Evolutionary conservation across 2,329 filamentous ascomycete species (phyloP).

Genomic region (Sporothrix luriei): DNA sequence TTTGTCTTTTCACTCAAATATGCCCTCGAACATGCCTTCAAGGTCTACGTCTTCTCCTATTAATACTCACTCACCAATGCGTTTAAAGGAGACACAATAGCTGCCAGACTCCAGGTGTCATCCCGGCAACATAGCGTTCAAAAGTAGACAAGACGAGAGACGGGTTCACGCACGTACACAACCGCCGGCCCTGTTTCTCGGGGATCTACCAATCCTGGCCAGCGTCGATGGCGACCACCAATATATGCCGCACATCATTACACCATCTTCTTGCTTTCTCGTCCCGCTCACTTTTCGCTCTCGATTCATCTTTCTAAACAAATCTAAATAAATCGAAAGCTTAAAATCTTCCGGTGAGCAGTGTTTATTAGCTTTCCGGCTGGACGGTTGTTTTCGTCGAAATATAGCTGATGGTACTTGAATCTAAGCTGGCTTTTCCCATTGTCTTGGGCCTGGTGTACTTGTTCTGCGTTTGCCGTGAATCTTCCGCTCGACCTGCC

Average conservation of each 20-base stretch:
- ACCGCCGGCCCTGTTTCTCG: not conserved
- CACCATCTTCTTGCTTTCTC: not conserved
- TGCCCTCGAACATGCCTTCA: not conserved
- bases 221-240: not conserved
- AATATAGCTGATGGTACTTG: not conserved
- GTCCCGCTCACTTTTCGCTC: not conserved
- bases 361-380: conserved; percentile 17
- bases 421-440: not conserved
- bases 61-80: not conserved
- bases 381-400: not conserved
- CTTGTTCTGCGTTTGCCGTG: not conserved
- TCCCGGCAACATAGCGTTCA: not conserved
- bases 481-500: not conserved
- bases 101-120: not conserved
- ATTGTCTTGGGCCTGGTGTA: not conserved
- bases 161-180: not conserved
- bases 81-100: not conserved
- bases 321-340: conserved; percentile 15
- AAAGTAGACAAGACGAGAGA: not conserved
- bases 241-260: not conserved
- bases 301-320: not conserved
- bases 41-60: not conserved
- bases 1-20: not conserved
- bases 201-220: not conserved
- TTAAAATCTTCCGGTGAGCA: conserved; percentile 22